A percentile compares a stretch with the other conserved stretches of the same genome.
Conservation (phyloP, 768 basidiomycete genomes). For the Rhodotorula taiwanensis region DNA sequence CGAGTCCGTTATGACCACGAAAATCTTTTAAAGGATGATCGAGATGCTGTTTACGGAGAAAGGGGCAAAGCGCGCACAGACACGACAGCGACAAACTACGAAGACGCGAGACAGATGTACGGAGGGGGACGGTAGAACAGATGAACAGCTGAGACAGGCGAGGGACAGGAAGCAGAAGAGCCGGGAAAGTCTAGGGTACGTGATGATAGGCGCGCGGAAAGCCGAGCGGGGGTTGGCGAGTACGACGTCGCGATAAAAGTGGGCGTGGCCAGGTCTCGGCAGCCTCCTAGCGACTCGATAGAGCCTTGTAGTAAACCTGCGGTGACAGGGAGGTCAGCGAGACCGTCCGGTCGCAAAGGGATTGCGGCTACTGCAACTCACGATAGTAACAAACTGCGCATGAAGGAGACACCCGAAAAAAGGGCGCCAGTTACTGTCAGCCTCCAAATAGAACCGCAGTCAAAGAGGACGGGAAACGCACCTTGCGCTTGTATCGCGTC, state of each 20-base stretch:
- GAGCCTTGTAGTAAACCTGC: constrained; percentile 36
- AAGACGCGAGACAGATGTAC: not conserved
- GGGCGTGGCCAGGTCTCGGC: too few relatives aligned
- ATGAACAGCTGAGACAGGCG: not conserved
- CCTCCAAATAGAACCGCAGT: not conserved
- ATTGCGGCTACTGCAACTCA: too few relatives aligned
- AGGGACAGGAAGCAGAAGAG: not conserved
- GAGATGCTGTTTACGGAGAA: not conserved
- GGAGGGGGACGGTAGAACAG: not conserved
- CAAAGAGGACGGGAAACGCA: constrained; percentile 40
- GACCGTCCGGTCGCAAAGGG: too few relatives aligned
- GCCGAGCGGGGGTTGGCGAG: not conserved
- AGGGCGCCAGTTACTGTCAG: not conserved
- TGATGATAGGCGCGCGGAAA: not conserved
- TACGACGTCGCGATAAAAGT: not conserved
- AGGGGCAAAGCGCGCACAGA: not conserved
- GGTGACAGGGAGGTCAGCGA: too few relatives aligned
- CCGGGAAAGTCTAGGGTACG: not conserved
- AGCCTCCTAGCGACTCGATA: constrained; percentile 3
- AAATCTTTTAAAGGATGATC: too few relatives aligned
- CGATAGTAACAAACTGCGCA: constrained; percentile 37
- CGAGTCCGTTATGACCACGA: too few relatives aligned
- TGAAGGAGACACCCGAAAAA: not conserved
- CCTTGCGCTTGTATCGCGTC: constrained; percentile 85
- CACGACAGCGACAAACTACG: not conserved